phyloP scores from a whole-genome alignment of 2,329 filamentous ascomycete species.

The Aspergillus jensenii region DNA sequence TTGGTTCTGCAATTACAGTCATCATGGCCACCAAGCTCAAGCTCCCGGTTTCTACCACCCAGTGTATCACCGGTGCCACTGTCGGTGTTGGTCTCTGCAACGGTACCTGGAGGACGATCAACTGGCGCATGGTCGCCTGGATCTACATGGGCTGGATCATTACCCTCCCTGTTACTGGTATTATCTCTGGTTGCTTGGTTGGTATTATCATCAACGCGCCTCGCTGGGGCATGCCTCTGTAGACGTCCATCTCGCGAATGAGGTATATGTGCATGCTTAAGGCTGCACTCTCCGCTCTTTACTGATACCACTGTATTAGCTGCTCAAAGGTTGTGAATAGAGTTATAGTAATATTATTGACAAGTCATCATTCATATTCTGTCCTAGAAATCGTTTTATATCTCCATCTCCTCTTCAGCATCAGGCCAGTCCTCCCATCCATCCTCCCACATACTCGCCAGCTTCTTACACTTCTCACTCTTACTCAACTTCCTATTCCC shows the following conservation, averaged over 20 bases:
- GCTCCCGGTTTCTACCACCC: conserved; percentile 20
- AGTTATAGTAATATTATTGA: background rate
- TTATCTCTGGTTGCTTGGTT: conserved; percentile 17
- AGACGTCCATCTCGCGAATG: too few species aligned
- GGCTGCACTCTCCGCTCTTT: too few species aligned
- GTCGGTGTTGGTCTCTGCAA: conserved; percentile 22
- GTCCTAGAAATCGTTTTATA: background rate
- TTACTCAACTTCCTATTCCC: conserved; percentile 35
- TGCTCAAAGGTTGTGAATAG: background rate
- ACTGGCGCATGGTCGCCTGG: conserved; percentile 23
- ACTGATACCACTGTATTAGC: background rate
- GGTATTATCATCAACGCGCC: conserved; percentile 21
- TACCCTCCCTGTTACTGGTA: conserved; percentile 16
- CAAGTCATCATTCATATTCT: too few species aligned
- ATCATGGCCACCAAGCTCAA: conserved; percentile 19
- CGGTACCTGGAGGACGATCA: conserved; percentile 21
- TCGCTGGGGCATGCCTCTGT: conserved; percentile 12
- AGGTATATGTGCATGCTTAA: too few species aligned
- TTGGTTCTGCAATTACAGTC: conserved; percentile 19
- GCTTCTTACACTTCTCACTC: conserved; percentile 46
- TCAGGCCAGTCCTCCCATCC: conserved; percentile 58
- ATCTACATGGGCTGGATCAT: conserved; percentile 23
- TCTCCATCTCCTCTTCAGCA: conserved; percentile 12
- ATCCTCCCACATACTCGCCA: conserved; percentile 58
- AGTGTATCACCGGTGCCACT: conserved; percentile 20